These are phyloP conservation scores for Ceratocystis papillata DNA, from an alignment of 2,329 filamentous ascomycete genomes.

Conservation along the genomic window DNA sequence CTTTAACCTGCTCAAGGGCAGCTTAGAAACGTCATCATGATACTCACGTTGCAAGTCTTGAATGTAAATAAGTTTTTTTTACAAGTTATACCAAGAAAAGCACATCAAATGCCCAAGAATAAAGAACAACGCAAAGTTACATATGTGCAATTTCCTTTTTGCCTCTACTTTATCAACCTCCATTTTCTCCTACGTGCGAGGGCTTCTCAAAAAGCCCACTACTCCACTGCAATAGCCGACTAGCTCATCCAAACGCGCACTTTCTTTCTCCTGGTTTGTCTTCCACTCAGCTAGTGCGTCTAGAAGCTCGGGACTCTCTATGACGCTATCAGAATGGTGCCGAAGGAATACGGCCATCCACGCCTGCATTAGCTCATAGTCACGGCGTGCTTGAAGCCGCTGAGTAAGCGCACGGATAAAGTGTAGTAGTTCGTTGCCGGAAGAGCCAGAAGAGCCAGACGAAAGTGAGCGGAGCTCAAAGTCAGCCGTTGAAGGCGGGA, in stretches of 20 bases:
- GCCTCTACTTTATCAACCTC: not conserved
- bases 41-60: not conserved
- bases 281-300: conserved; percentile 59
- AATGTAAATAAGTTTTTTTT: not conserved
- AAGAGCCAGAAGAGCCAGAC: conserved; percentile 33
- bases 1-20: too few relatives aligned
- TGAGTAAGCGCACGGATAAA: conserved; percentile 75
- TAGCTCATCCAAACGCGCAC: conserved; percentile 57
- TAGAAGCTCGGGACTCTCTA: conserved; percentile 44
- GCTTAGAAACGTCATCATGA: too few relatives aligned
- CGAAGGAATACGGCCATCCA: conserved; percentile 95
- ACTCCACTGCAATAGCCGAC: conserved; percentile 85
- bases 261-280: conserved; percentile 59
- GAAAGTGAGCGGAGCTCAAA: conserved; percentile 77
- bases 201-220: conserved; percentile 64
- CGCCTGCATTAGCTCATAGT: conserved; percentile 89
- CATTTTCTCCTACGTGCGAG: conserved; percentile 36
- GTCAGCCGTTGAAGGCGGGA: conserved; percentile 77
- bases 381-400: conserved; percentile 55
- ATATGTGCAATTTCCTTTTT: not conserved
- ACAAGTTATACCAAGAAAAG: not conserved
- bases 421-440: conserved; percentile 58
- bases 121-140: not conserved
- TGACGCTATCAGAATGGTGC: conserved; percentile 55
- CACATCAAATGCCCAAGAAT: not conserved